Base-by-base conservation (phyloP, 805 yeast genomes). In the Saccharomycopsis babjevae region DNA sequence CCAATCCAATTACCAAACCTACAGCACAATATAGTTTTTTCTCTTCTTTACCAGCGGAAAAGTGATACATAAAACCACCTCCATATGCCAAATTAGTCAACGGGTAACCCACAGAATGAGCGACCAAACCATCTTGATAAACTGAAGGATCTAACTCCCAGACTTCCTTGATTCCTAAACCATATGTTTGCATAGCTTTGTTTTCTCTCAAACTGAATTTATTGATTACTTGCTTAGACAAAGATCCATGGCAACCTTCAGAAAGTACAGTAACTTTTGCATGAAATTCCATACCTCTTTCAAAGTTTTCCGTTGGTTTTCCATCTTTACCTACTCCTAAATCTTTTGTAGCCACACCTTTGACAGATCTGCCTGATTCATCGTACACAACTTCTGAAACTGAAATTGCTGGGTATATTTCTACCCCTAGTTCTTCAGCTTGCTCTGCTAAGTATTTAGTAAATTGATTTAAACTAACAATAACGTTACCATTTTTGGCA, bases 191-290 rank as follows among this genome's bases (percentile, higher is more conserved):
- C 20, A 85, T 85, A 58, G 82, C 79, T 58, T 79, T 77, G 38
- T 82, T 80, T 57, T 79, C 77, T 61, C 97, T 82, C 63, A 94
- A 75, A 52, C 84, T 77, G 73, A 74, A 93, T 67, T 85, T 83
- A 59, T 79, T 75, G 59, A 93, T 86, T 0, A 83, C 85, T 69
- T 87, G 82, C 71, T 94, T 93, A 13, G 92, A 79, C 59, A 94
- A 76, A 1, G 97, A 91, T 0, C 99, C 99, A 73, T 92, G 98
- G 71, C 99, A 94, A n/a, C 99, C 99, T 74, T 94, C 99, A 5
- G 97, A 97, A 38, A 94, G 79, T 18, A 94, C 87, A 0, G 97
- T 92, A 62, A 86, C 78, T 67, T 94, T 83, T 4, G 99, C 89
- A 67, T 86, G 94, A 73, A 94, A 94, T 73, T 90, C 98, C 97